Evolutionary conservation across 345 rosid species (phyloP).

Genomic region (Cochlearia excelsa): DNA sequence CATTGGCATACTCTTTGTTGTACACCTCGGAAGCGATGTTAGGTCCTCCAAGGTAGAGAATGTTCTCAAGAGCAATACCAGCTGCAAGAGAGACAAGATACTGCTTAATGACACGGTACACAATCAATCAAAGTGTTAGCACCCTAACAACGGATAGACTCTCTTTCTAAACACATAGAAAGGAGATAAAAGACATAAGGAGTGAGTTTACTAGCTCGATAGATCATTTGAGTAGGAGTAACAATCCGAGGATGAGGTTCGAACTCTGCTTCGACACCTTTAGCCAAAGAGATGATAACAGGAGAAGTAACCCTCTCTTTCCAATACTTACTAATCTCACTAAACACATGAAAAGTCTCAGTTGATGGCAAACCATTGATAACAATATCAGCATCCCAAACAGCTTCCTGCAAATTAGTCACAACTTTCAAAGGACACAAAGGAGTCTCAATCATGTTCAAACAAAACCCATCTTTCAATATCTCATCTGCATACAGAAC

Average conservation of each 20-base stretch:
- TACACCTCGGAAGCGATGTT: constrained; percentile 96
- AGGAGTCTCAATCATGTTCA: constrained; percentile 94
- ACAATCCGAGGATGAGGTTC: constrained; percentile 70
- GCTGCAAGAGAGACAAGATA: constrained; percentile 21
- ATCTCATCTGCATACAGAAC: constrained; percentile 85
- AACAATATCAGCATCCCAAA: constrained; percentile 98
- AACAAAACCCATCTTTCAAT: constrained; percentile 92
- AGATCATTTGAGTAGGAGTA: constrained; percentile 92
- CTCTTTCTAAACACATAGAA: no score
- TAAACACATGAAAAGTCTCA: constrained; percentile 74
- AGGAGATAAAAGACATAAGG: constrained; percentile 6
- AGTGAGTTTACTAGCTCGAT: constrained; percentile 65
- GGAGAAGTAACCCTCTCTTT: constrained; percentile 77
- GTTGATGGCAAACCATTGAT: constrained; percentile 95
- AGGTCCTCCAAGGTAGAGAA: constrained; percentile 98
- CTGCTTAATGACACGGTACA: constrained; percentile 5
- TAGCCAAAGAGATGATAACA: constrained; percentile 77
- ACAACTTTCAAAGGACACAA: constrained; percentile 93
- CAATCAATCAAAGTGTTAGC: not conserved
- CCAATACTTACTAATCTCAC: constrained; percentile 84
- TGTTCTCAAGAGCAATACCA: constrained; percentile 60
- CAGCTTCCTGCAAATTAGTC: constrained; percentile 93
- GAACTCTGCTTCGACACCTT: constrained; percentile 90
- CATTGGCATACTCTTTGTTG: constrained; percentile 93
- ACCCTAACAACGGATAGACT: not conserved